A percentile compares a stretch with the other conserved stretches of the same genome.
These are phyloP conservation scores for Exophiala lecanii-corni DNA, from an alignment of 2,329 filamentous ascomycete genomes.

Conservation along the genomic window DNA sequence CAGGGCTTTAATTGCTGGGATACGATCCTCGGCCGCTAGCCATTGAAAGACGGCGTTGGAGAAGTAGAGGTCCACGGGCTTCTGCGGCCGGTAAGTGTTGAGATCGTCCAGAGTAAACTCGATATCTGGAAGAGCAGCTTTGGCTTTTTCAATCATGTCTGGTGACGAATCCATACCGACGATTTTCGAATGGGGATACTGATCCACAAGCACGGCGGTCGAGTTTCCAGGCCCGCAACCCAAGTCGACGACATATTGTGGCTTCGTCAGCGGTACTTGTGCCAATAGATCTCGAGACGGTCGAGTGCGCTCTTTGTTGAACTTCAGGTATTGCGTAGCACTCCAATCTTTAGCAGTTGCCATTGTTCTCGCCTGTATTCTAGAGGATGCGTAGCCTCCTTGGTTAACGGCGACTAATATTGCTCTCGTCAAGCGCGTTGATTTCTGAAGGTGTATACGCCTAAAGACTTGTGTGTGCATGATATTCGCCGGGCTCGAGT, in stretches of 20 bases:
- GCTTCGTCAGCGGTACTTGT: conserved; percentile 39
- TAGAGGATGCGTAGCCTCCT: too few relatives aligned
- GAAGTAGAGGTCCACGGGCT: conserved; percentile 45
- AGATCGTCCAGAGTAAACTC: conserved; percentile 48
- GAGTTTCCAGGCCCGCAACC: conserved; percentile 60
- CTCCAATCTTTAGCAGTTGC: conserved; percentile 44
- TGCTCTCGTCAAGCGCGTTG: too few relatives aligned
- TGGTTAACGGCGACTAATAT: too few relatives aligned
- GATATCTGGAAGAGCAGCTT: conserved; percentile 35
- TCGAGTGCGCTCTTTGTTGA: conserved; percentile 49
- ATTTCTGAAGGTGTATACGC: too few relatives aligned
- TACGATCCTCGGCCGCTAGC: conserved; percentile 42
- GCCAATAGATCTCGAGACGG: conserved; percentile 51
- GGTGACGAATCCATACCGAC: conserved; percentile 52
- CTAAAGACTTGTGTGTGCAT: too few relatives aligned
- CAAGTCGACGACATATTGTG: conserved; percentile 51
- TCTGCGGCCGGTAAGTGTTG: conserved; percentile 33
- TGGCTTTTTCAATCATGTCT: conserved; percentile 53
- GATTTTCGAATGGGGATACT: conserved; percentile 46
- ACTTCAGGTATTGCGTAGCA: conserved; percentile 55
- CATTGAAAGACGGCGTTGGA: conserved; percentile 59
- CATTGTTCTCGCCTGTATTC: neutral
- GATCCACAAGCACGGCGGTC: conserved; percentile 45
- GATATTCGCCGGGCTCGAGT: too few relatives aligned
- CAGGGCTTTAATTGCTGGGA: conserved; percentile 43